phyloP scores from a whole-genome alignment of 257 asterid species.

The Eustoma russellianum region DNA sequence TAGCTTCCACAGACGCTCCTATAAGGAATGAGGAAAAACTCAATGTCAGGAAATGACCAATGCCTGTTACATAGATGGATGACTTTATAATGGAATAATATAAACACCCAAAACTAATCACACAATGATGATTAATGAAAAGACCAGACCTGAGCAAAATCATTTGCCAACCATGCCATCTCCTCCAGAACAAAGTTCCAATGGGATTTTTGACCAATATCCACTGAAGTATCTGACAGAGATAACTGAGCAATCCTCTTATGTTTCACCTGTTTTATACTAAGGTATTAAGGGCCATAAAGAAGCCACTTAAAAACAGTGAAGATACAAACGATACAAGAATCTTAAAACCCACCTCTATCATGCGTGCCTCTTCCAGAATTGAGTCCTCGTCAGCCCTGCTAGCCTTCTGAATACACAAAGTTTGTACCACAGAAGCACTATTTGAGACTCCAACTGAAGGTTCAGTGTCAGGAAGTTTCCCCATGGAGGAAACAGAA shows the following conservation, averaged over 20 bases:
- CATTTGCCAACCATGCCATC: conserved; percentile 98
- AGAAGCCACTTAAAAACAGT: conserved; percentile 8
- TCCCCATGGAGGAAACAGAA: conserved; percentile 13
- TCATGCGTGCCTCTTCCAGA: conserved; percentile 72
- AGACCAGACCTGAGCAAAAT: conserved; percentile 82
- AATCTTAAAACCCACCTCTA: conserved; percentile 51
- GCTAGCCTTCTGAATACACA: conserved; percentile 19
- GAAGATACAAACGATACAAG: background rate
- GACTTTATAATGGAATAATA: too few species aligned
- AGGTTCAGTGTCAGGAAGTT: conserved; percentile 26
- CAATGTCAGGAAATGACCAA: too few species aligned
- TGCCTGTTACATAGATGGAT: too few species aligned
- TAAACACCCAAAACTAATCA: background rate
- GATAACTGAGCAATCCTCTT: conserved; percentile 68
- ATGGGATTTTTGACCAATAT: conserved; percentile 46
- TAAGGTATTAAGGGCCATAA: conserved; percentile 34
- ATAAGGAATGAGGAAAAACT: conserved; percentile 5
- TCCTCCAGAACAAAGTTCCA: conserved; percentile 97
- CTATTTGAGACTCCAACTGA: conserved; percentile 25
- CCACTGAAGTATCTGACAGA: conserved; percentile 25
- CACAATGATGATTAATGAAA: background rate
- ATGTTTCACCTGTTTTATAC: conserved; percentile 66
- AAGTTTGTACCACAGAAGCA: conserved; percentile 30
- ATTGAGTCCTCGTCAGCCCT: conserved; percentile 72
- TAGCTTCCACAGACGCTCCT: conserved; percentile 93